Evolutionary conservation across 2,329 filamentous ascomycete species (phyloP).

Genomic region (Colletotrichum kahawae): DNA sequence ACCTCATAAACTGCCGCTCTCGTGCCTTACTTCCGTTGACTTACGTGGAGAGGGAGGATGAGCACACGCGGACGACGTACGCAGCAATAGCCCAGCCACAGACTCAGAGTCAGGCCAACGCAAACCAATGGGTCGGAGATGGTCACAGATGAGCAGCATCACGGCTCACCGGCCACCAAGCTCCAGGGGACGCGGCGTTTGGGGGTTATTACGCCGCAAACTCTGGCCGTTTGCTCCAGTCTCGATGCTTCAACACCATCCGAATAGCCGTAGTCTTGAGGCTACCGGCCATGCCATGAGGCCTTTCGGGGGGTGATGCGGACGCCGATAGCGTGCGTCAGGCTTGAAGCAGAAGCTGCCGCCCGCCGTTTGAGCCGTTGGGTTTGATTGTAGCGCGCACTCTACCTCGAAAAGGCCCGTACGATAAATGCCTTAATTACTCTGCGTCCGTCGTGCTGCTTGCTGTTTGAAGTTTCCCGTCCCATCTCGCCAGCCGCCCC

Average conservation of each 20-base stretch:
- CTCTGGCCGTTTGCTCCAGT: neutral
- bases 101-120: neutral
- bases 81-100: neutral
- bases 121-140: neutral
- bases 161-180: neutral
- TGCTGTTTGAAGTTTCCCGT: neutral
- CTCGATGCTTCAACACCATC: neutral
- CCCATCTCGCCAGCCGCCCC: neutral
- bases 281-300: neutral
- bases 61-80: neutral
- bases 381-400: neutral
- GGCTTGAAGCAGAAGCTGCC: neutral
- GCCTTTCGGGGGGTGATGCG: neutral
- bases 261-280: neutral
- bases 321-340: neutral
- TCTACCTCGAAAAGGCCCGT: neutral
- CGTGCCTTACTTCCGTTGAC: neutral
- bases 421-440: neutral
- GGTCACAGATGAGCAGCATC: neutral
- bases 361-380: neutral
- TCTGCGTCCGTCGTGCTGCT: neutral
- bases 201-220: conserved; percentile 1
- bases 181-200: neutral
- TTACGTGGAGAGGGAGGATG: neutral
- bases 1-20: neutral